phyloP scores from a whole-genome alignment of 2,329 filamentous ascomycete species.

The Epicoccum nigrum region DNA sequence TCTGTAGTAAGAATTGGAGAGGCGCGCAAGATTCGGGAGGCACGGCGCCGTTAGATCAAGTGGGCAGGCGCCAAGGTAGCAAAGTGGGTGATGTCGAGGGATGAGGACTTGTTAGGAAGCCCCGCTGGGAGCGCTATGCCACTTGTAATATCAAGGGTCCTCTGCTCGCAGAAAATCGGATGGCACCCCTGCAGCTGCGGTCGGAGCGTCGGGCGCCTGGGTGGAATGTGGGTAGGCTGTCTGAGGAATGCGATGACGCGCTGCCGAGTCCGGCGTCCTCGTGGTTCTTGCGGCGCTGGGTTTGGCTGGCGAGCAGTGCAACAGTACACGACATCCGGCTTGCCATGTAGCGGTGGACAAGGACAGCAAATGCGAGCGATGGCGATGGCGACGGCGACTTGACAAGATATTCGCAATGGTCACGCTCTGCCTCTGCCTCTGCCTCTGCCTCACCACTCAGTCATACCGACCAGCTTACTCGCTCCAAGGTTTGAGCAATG shows the following conservation, averaged over 20 bases:
- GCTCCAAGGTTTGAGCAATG: conserved; percentile 8
- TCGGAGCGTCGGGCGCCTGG: conserved; percentile 19
- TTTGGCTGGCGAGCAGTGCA: neutral
- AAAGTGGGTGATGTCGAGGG: conserved; percentile 31
- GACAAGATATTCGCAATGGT: neutral
- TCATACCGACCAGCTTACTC: neutral
- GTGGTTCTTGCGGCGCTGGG: conserved; percentile 19
- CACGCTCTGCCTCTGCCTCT: too few relatives aligned
- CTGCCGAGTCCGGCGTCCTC: conserved; percentile 14
- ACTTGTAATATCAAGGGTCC: conserved; percentile 27
- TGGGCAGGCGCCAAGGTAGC: conserved; percentile 31
- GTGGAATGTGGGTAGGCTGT: conserved; percentile 17
- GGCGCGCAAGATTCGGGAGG: conserved; percentile 21
- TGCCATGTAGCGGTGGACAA: neutral
- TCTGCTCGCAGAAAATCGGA: conserved; percentile 23
- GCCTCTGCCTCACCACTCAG: conserved; percentile 1
- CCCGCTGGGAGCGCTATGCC: conserved; percentile 22
- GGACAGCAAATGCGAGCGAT: neutral
- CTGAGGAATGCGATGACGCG: conserved; percentile 18
- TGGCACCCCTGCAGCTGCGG: conserved; percentile 22
- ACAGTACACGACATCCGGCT: neutral
- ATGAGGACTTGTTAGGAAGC: conserved; percentile 25
- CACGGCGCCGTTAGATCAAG: conserved; percentile 32
- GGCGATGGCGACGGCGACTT: neutral
- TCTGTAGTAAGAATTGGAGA: conserved; percentile 26